Percentiles rank a stretch among this genome's conserved stretches.
Evolutionary conservation across 2,329 filamentous ascomycete genomes (phyloP).

Genomic region (Dryadomyces quercus-mongolicae): DNA sequence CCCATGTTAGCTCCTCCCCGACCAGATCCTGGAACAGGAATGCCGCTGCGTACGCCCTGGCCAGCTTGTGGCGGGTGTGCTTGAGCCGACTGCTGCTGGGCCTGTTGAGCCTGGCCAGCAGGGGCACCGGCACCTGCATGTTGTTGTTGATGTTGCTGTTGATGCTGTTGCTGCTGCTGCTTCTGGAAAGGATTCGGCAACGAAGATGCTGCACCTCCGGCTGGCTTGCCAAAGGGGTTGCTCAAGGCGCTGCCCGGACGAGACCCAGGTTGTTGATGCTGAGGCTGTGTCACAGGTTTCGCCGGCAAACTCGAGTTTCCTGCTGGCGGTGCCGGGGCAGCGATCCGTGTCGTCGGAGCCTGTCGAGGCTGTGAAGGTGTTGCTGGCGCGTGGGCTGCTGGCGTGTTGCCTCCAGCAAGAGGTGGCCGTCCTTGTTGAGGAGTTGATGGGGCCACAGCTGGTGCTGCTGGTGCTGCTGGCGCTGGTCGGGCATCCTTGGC

Average conservation of each 20-base stretch:
- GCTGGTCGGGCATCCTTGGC: conserved; percentile 54
- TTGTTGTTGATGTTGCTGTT: conserved; percentile 3
- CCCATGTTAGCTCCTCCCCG: conserved; percentile 11
- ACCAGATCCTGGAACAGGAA: conserved; percentile 13
- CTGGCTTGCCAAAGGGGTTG: conserved; percentile 9
- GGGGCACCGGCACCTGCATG: neutral
- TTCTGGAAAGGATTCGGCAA: conserved; percentile 13
- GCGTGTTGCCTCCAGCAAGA: too few species aligned
- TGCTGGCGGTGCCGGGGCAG: neutral
- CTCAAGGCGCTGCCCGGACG: neutral
- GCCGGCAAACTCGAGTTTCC: conserved; percentile 4
- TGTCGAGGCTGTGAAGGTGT: conserved; percentile 11
- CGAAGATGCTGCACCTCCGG: neutral
- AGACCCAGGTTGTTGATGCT: neutral
- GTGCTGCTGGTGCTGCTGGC: conserved; percentile 10
- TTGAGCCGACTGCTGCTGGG: neutral
- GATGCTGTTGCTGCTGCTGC: neutral
- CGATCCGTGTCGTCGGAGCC: neutral
- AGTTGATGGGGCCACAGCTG: too few species aligned
- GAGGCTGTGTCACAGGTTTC: conserved; percentile 3
- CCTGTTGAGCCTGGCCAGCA: neutral
- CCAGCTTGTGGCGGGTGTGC: conserved; percentile 9
- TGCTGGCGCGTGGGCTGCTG: conserved; percentile 3
- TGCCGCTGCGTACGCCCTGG: conserved; percentile 7
- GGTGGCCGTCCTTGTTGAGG: neutral